Evolutionary conservation across 345 rosid species (phyloP).

Genomic region (Eucalyptus caleyi): DNA sequence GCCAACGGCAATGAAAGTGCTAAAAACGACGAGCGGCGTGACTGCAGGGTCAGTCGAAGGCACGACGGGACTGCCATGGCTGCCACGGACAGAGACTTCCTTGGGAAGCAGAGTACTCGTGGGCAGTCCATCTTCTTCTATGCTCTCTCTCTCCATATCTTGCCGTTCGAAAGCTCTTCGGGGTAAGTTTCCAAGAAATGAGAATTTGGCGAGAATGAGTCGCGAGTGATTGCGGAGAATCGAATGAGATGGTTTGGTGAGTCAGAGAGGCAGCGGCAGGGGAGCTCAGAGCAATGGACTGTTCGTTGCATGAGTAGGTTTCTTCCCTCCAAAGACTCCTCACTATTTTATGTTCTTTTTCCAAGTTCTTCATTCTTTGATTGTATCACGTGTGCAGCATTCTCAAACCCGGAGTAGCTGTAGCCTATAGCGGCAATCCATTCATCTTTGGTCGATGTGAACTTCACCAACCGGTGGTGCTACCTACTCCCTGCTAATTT

Average conservation of each 20-base stretch:
- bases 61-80: background rate
- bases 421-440: background rate
- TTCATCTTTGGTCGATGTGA: background rate
- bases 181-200: fast-evolving
- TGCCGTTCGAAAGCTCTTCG: background rate
- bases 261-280: background rate
- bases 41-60: background rate
- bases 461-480: background rate
- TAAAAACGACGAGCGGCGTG: constrained; percentile 16
- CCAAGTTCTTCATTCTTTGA: background rate
- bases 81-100: background rate
- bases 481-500: background rate
- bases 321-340: background rate
- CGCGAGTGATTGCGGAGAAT: background rate
- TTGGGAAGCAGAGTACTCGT: background rate
- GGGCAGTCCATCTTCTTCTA: background rate
- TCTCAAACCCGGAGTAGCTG: background rate
- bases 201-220: background rate
- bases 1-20: constrained; percentile 34
- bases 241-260: background rate
- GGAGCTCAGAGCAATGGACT: background rate
- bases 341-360: background rate
- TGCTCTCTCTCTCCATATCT: background rate
- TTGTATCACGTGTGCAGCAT: background rate
- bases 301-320: background rate